Conservation (phyloP, 805 yeast species). For the Kodamaea nitidulidarum region DNA sequence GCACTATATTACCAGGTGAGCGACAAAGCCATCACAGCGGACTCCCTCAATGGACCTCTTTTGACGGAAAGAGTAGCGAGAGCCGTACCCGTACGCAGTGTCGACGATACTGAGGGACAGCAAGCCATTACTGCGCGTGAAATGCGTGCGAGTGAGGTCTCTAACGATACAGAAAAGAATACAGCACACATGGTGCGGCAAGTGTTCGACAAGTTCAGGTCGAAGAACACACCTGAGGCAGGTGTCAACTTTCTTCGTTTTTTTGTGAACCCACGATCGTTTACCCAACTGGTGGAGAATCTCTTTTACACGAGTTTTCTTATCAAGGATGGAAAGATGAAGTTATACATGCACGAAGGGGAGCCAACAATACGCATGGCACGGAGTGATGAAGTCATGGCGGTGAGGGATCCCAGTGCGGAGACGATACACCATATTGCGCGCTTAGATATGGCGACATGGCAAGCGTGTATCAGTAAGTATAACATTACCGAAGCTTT, state of each 20-base stretch:
- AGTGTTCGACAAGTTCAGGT: constrained; percentile 42
- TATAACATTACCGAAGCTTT: constrained; percentile 55
- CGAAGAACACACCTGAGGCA: constrained; percentile 22
- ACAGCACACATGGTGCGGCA: constrained; percentile 62
- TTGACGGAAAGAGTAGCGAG: constrained; percentile 52
- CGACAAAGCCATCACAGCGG: constrained; percentile 45
- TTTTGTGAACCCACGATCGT: constrained; percentile 72
- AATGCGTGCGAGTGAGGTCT: constrained; percentile 49
- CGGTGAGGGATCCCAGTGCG: constrained; percentile 15
- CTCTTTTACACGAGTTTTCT: constrained; percentile 79
- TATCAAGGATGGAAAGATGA: constrained; percentile 65
- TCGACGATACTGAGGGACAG: constrained; percentile 38
- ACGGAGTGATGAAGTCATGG: constrained; percentile 17
- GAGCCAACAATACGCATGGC: constrained; percentile 42
- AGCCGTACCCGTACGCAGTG: constrained; percentile 27
- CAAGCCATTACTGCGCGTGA: constrained; percentile 50
- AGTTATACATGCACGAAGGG: constrained; percentile 47
- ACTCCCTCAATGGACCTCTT: constrained; percentile 70
- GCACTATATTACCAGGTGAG: constrained; percentile 45
- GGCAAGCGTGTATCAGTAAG: constrained; percentile 54
- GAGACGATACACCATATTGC: constrained; percentile 66
- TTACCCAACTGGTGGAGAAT: constrained; percentile 77
- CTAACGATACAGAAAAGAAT: constrained; percentile 48
- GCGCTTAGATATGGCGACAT: constrained; percentile 60
- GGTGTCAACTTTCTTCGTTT: constrained; percentile 54